These are phyloP conservation scores for Aspergillus puulaauensis DNA, from an alignment of 2,329 filamentous ascomycete species.

Conservation along the genomic window DNA sequence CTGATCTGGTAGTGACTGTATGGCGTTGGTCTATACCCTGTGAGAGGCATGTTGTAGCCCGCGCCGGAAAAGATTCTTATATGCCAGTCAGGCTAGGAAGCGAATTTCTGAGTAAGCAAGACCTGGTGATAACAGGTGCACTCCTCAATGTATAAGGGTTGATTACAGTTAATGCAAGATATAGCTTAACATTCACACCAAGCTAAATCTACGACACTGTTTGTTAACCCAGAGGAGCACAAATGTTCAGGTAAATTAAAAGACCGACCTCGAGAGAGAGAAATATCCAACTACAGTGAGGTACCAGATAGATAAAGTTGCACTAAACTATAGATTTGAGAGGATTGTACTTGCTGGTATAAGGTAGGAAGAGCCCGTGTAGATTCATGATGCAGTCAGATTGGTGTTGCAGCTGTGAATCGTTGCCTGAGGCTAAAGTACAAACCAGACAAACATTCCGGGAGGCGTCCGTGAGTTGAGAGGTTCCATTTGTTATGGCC, in stretches of 20 bases:
- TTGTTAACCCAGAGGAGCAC: no score
- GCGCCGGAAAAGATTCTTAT: neutral
- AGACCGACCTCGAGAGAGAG: no score
- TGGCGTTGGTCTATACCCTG: constrained; percentile 26
- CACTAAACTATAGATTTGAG: neutral
- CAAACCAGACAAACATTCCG: constrained; percentile 10
- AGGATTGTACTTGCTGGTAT: neutral
- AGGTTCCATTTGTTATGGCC: neutral
- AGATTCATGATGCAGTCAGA: neutral
- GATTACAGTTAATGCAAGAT: no score
- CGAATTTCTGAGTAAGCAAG: no score
- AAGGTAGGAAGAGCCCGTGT: neutral
- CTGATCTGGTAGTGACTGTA: neutral
- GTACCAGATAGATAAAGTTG: no score
- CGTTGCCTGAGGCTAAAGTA: neutral
- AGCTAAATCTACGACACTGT: no score
- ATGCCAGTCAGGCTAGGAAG: neutral
- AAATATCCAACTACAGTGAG: no score
- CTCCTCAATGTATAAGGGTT: no score
- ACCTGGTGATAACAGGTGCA: no score
- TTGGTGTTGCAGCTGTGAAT: neutral
- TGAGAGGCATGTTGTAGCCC: constrained; percentile 30
- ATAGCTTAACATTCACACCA: no score
- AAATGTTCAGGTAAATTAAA: no score
- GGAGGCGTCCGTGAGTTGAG: neutral